A percentile compares a stretch with the other conserved stretches of the same genome.
Conservation (phyloP, 768 basidiomycete genomes). For the Rhodosporidiobolus sp. region DNA sequence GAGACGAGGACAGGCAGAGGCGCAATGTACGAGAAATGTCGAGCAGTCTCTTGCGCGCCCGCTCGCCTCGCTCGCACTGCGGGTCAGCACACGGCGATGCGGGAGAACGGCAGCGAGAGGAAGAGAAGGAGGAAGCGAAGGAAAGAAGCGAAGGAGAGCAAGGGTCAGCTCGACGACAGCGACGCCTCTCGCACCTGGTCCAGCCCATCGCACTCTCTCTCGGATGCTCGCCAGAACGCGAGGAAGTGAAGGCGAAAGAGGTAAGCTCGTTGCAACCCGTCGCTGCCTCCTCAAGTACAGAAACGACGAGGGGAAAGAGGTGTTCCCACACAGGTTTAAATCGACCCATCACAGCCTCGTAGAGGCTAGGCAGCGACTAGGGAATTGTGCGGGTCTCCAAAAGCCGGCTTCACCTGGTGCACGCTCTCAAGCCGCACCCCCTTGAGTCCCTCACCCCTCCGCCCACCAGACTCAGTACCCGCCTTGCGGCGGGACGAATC, state of each 20-base stretch:
- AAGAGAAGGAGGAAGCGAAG: background rate
- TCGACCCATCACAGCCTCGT: slow-evolving; percentile 8
- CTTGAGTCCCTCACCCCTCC: too few relatives aligned
- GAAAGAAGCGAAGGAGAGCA: too few relatives aligned
- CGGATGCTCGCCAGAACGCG: background rate
- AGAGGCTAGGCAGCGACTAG: background rate
- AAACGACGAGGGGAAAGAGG: background rate
- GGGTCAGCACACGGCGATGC: too few relatives aligned
- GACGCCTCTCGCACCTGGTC: background rate
- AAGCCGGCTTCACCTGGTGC: background rate
- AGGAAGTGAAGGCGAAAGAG: background rate
- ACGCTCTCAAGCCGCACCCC: slow-evolving; percentile 2
- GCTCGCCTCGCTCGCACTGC: too few relatives aligned
- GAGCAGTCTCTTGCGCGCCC: too few relatives aligned
- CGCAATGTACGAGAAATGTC: too few relatives aligned
- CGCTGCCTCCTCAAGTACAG: background rate
- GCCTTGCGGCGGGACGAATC: background rate
- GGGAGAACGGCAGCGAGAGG: background rate
- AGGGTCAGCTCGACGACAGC: too few relatives aligned
- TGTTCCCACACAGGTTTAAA: slow-evolving; percentile 15
- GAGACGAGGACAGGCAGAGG: too few relatives aligned
- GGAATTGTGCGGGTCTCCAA: too few relatives aligned
- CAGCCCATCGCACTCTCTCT: background rate
- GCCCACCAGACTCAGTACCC: slow-evolving; percentile 4
- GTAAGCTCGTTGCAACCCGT: background rate